Evolutionary conservation across 768 basidiomycete genomes (phyloP).

Genomic region (Cubamyces lactineus): DNA sequence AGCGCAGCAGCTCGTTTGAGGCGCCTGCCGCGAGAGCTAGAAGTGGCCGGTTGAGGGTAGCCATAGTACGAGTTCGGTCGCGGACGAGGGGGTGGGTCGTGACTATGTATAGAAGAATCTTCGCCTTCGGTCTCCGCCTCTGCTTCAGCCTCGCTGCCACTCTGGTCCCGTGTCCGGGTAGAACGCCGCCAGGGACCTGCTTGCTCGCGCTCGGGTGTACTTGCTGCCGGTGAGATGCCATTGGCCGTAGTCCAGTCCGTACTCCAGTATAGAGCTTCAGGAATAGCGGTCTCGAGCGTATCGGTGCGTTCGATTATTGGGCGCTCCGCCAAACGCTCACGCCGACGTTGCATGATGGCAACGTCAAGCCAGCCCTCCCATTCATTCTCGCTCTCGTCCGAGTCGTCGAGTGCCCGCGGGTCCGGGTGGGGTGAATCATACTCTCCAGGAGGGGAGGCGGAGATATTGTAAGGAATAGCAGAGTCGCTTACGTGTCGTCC

Average conservation of each 20-base stretch:
- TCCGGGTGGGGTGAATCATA: not conserved
- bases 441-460: not conserved
- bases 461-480: not conserved
- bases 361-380: constrained; percentile 73
- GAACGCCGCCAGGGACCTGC: not conserved
- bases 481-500: constrained; percentile 4
- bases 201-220: constrained; percentile 5
- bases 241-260: constrained; percentile 5
- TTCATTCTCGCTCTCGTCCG: constrained; percentile 54
- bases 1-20: not conserved
- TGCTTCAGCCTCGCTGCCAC: constrained; percentile 10
- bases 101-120: constrained; percentile 15
- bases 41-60: not conserved
- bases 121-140: constrained; percentile 9
- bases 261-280: constrained; percentile 9
- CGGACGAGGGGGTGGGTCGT: constrained; percentile 1
- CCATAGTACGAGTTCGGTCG: constrained; percentile 2
- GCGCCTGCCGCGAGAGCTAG: not conserved
- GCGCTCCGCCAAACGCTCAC: constrained; percentile 28
- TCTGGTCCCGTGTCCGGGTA: not conserved
- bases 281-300: constrained; percentile 8
- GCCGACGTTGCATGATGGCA: constrained; percentile 46
- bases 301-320: not conserved
- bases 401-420: not conserved
- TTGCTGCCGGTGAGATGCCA: not conserved